These are phyloP conservation scores for Skeletonema tropicum DNA, from an alignment of 108 stramenopile species.

Conservation along the genomic window DNA sequence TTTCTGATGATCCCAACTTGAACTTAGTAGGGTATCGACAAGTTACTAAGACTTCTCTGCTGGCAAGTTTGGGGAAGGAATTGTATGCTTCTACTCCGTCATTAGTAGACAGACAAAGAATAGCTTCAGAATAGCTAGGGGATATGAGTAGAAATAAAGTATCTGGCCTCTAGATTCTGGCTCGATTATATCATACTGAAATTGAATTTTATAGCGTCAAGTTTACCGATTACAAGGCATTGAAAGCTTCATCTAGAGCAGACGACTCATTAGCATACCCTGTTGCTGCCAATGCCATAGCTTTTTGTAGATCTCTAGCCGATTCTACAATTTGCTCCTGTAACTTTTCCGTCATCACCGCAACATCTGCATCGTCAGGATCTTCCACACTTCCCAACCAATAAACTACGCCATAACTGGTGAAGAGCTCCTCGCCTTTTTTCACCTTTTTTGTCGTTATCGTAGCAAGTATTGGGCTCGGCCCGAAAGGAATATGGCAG, in stretches of 20 bases:
- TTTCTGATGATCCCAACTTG: neutral
- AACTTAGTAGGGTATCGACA: slow-evolving; percentile 15
- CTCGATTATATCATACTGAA: too few species aligned
- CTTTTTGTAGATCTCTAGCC: slow-evolving; percentile 32
- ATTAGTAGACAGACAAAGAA: slow-evolving; percentile 1
- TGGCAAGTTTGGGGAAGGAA: slow-evolving; percentile 19
- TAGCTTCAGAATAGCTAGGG: too few species aligned
- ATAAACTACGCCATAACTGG: slow-evolving; percentile 38
- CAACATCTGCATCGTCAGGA: neutral
- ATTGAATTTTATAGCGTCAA: too few species aligned
- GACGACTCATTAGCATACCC: slow-evolving; percentile 14
- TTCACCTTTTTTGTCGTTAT: slow-evolving; percentile 45
- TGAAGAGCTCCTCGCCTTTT: slow-evolving; percentile 44
- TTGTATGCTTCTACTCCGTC: slow-evolving; percentile 7
- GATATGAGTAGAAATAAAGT: too few species aligned
- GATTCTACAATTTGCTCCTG: slow-evolving; percentile 29
- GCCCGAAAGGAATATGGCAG: slow-evolving; percentile 41
- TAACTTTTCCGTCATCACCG: slow-evolving; percentile 25
- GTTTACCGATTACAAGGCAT: neutral
- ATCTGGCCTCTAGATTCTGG: too few species aligned
- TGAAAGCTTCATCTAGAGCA: slow-evolving; percentile 10
- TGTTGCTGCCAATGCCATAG: slow-evolving; percentile 8
- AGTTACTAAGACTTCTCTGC: neutral
- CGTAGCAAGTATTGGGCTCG: slow-evolving; percentile 37
- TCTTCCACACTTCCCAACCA: slow-evolving; percentile 28